phyloP scores from a whole-genome alignment of 805 yeast genomes.

The Pichia kluyveri region DNA sequence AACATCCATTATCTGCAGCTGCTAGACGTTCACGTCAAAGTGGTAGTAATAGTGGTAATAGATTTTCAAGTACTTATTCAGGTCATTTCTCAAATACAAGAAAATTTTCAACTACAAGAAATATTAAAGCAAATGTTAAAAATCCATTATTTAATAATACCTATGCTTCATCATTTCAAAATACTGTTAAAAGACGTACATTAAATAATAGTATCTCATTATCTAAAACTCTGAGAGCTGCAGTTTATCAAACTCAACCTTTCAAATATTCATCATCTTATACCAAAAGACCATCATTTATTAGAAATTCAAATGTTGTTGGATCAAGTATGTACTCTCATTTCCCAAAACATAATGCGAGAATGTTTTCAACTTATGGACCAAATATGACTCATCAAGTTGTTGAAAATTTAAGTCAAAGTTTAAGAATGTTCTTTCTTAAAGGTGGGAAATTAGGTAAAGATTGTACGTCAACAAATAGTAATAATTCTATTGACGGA shows the following conservation, averaged over 20 bases:
- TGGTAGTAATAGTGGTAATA: background rate
- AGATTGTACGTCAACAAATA: constrained; percentile 4
- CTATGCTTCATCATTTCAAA: background rate
- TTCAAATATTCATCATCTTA: constrained; percentile 16
- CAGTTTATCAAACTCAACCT: constrained; percentile 21
- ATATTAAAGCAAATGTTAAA: background rate
- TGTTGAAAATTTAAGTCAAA: constrained; percentile 46
- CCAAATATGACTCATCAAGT: constrained; percentile 42
- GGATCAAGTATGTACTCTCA: constrained; percentile 25
- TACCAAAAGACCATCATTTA: constrained; percentile 5
- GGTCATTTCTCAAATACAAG: constrained; percentile 11
- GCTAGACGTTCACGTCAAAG: background rate
- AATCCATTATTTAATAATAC: background rate
- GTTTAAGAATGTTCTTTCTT: constrained; percentile 30
- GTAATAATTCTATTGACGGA: constrained; percentile 8
- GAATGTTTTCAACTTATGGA: constrained; percentile 32
- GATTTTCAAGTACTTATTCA: background rate
- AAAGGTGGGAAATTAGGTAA: constrained; percentile 25
- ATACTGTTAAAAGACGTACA: background rate
- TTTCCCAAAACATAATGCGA: constrained; percentile 27
- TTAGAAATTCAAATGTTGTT: constrained; percentile 12
- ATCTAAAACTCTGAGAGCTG: constrained; percentile 11
- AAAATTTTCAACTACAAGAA: constrained; percentile 15
- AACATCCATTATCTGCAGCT: background rate
- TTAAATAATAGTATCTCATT: background rate